These are phyloP conservation scores for Pseudogymnoascus sp. DNA, from an alignment of 2,329 filamentous ascomycete species.

Conservation along the genomic window DNA sequence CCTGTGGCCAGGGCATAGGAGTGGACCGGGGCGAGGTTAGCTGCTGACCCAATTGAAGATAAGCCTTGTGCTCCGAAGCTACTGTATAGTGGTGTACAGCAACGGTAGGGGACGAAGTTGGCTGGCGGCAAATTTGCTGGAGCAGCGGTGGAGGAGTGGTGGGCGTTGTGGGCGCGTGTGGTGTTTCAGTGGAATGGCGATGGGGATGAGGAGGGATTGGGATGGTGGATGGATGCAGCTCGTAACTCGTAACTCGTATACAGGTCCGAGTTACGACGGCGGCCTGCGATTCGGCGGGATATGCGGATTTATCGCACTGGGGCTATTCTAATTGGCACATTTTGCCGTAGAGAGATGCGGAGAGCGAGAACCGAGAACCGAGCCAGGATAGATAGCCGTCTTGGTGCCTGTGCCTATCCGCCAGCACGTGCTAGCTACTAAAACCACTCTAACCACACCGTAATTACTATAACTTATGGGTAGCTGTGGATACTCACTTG, in stretches of 20 bases:
- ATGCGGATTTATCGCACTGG: not conserved
- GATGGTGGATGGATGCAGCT: not conserved
- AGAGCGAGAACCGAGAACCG: not conserved
- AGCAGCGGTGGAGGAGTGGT: not conserved
- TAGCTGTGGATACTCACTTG: not conserved
- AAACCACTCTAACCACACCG: no score
- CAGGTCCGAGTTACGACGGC: not conserved
- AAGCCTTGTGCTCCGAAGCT: conserved; percentile 5
- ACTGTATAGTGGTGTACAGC: not conserved
- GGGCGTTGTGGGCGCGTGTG: not conserved
- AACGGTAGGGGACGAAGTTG: conserved; percentile 3
- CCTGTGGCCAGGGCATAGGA: not conserved
- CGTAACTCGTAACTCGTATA: conserved; percentile 3
- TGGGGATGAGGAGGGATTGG: not conserved
- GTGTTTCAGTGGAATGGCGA: conserved; percentile 5
- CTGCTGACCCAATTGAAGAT: not conserved
- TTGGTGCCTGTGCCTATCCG: not conserved
- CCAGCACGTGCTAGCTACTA: not conserved
- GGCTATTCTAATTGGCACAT: conserved; percentile 2
- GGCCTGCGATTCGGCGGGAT: not conserved
- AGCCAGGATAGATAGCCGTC: not conserved
- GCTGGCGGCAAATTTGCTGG: not conserved
- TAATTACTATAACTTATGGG: not conserved
- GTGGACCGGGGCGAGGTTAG: conserved; percentile 1
- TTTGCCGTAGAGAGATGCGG: not conserved